A percentile compares a stretch with the other conserved stretches of the same genome.
These are phyloP conservation scores for Russula abietina DNA, from an alignment of 768 basidiomycete species.

Conservation along the genomic window DNA sequence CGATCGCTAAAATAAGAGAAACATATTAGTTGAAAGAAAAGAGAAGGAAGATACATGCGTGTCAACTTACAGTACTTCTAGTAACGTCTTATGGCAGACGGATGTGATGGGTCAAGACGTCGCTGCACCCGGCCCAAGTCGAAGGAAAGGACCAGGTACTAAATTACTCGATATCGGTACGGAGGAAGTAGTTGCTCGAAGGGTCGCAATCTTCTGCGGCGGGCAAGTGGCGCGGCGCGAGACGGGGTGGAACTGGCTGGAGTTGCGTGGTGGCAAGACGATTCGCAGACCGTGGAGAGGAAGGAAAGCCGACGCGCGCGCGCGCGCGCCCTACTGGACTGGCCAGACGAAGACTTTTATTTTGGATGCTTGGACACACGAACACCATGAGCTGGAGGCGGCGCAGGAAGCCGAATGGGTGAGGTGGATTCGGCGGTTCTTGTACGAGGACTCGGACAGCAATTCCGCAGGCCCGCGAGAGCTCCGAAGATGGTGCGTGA, in stretches of 20 bases:
- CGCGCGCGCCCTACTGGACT: conserved; percentile 46
- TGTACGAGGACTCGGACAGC: conserved; percentile 69
- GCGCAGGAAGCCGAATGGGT: conserved; percentile 55
- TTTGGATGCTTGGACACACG: conserved; percentile 59
- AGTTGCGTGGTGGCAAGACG: conserved; percentile 17
- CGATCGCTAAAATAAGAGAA: no score
- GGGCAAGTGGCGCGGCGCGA: conserved; percentile 39
- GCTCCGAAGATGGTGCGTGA: conserved; percentile 31
- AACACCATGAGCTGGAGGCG: conserved; percentile 46
- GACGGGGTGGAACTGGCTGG: conserved; percentile 34
- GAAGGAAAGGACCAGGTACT: conserved; percentile 67
- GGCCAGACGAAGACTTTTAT: conserved; percentile 78
- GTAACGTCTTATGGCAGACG: no score
- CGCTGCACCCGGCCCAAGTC: conserved; percentile 54
- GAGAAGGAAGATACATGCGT: no score
- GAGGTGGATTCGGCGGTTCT: conserved; percentile 60
- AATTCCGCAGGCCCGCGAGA: conserved; percentile 52
- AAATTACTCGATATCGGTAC: conserved; percentile 48
- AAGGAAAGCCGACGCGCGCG: conserved; percentile 1
- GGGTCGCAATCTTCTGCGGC: conserved; percentile 22
- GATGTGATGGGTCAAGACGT: no score
- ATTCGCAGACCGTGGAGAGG: not conserved
- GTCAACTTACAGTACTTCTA: no score
- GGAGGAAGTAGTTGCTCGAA: conserved; percentile 34
- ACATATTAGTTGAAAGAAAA: no score